These are phyloP conservation scores for Globomyces sp. DNA, from an alignment of 371 early-diverging fungal species.

Conservation along the genomic window DNA sequence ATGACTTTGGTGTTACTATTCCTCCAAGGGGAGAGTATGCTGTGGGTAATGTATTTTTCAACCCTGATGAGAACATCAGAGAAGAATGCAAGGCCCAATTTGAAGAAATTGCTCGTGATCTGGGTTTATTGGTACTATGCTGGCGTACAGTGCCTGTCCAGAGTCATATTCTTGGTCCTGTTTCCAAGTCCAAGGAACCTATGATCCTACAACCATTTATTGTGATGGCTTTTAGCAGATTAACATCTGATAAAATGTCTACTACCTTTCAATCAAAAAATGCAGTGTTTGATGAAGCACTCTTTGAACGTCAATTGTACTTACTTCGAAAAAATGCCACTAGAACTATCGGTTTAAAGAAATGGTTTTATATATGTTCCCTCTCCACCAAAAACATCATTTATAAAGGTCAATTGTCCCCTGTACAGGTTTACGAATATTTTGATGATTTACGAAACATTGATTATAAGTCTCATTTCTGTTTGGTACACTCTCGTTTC, in stretches of 20 bases:
- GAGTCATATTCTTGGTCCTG: conserved; percentile 84
- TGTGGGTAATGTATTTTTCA: conserved; percentile 89
- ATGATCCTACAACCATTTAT: conserved; percentile 87
- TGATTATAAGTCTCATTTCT: conserved; percentile 83
- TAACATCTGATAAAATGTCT: conserved; percentile 2
- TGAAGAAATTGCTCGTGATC: conserved; percentile 52
- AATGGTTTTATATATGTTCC: conserved; percentile 96
- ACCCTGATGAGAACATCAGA: conserved; percentile 59
- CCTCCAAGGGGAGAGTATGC: conserved; percentile 86
- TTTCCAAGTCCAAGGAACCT: conserved; percentile 88
- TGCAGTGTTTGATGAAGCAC: conserved; percentile 59
- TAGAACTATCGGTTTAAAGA: conserved; percentile 65
- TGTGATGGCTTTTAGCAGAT: not conserved
- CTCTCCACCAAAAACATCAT: conserved; percentile 87
- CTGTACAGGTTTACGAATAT: conserved; percentile 90
- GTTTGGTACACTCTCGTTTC: conserved; percentile 96
- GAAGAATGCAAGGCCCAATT: conserved; percentile 70
- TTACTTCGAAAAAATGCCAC: conserved; percentile 86
- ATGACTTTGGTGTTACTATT: conserved; percentile 58
- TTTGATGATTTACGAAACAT: conserved; percentile 84
- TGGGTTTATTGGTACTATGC: conserved; percentile 75
- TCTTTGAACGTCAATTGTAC: conserved; percentile 86
- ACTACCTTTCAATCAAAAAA: not conserved
- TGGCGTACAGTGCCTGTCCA: conserved; percentile 92
- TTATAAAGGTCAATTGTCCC: conserved; percentile 94